A percentile compares a stretch with the other conserved stretches of the same genome.
These are phyloP conservation scores for Guadua angustifolia DNA, from an alignment of 176 grass and related monocot species.

Conservation along the genomic window DNA sequence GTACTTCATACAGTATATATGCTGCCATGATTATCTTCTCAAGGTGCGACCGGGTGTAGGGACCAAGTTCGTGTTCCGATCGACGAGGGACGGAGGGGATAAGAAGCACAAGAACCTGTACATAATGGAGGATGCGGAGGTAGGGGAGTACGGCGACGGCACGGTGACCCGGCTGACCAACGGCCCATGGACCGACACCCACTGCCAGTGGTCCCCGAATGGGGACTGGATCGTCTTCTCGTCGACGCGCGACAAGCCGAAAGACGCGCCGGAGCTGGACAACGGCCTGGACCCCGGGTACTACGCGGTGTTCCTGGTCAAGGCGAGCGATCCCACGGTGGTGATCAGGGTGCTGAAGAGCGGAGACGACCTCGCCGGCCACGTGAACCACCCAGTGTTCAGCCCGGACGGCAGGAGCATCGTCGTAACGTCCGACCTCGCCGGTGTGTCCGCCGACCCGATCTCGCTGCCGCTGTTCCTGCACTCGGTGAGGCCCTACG, in stretches of 20 bases:
- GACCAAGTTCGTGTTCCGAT: constrained; percentile 43
- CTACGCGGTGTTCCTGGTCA: constrained; percentile 36
- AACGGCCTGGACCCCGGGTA: constrained; percentile 30
- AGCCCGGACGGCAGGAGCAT: constrained; percentile 50
- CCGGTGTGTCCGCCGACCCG: constrained; percentile 44
- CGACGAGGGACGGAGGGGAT: constrained; percentile 14
- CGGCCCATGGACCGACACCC: constrained; percentile 42
- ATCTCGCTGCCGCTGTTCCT: constrained; percentile 50
- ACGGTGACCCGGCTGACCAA: constrained; percentile 31
- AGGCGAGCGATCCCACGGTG: background rate
- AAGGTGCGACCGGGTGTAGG: background rate
- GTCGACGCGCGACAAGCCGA: constrained; percentile 35
- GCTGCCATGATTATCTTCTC: too few relatives aligned
- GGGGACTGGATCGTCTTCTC: constrained; percentile 66
- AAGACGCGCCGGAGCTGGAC: background rate
- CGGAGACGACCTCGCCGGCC: background rate
- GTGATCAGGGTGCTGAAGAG: constrained; percentile 45
- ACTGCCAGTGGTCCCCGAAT: constrained; percentile 52
- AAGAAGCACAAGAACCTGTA: constrained; percentile 47
- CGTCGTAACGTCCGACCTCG: constrained; percentile 48
- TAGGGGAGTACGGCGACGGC: constrained; percentile 10
- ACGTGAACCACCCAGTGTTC: constrained; percentile 60
- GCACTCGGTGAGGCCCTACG: constrained; percentile 49
- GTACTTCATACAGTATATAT: too few relatives aligned
- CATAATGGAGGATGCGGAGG: constrained; percentile 43